Conservation (phyloP, 352 stramenopile species). For the Discostella stelligera region DNA sequence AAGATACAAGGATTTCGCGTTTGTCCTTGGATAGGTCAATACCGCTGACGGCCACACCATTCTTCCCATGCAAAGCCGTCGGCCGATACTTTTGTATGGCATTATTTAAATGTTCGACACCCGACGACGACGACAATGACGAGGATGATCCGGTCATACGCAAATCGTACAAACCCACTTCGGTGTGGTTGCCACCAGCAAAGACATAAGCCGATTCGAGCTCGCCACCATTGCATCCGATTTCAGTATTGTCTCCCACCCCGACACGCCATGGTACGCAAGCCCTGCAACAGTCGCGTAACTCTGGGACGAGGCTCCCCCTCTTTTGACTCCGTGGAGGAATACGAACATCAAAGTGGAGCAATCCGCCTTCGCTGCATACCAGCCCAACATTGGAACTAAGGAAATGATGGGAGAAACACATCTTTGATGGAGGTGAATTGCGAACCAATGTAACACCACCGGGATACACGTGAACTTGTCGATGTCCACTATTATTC, state of each 20-base stretch:
- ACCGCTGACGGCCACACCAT: slow-evolving; percentile 67
- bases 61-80: slow-evolving; percentile 23
- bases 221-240: slow-evolving; percentile 5
- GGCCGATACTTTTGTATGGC: slow-evolving; percentile 65
- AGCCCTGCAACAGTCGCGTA: slow-evolving; percentile 54
- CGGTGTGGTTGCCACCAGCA: slow-evolving; percentile 56
- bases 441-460: neutral
- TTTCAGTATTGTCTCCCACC: neutral
- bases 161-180: slow-evolving; percentile 73
- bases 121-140: neutral
- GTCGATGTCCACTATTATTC: neutral
- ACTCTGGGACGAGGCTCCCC: slow-evolving; percentile 50
- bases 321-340: slow-evolving; percentile 57
- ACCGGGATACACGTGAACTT: neutral
- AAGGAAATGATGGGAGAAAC: slow-evolving; percentile 77
- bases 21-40: slow-evolving; percentile 73
- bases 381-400: slow-evolving; percentile 70
- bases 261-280: slow-evolving; percentile 50
- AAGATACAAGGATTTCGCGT: slow-evolving; percentile 74
- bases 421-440: slow-evolving; percentile 44
- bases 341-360: slow-evolving; percentile 74
- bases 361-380: slow-evolving; percentile 71
- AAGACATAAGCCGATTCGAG: slow-evolving; percentile 45
- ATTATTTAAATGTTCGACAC: slow-evolving; percentile 17
- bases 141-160: slow-evolving; percentile 58